Evolutionary conservation across 805 yeast species (phyloP).

Genomic region (Zygosaccharomyces rouxii): DNA sequence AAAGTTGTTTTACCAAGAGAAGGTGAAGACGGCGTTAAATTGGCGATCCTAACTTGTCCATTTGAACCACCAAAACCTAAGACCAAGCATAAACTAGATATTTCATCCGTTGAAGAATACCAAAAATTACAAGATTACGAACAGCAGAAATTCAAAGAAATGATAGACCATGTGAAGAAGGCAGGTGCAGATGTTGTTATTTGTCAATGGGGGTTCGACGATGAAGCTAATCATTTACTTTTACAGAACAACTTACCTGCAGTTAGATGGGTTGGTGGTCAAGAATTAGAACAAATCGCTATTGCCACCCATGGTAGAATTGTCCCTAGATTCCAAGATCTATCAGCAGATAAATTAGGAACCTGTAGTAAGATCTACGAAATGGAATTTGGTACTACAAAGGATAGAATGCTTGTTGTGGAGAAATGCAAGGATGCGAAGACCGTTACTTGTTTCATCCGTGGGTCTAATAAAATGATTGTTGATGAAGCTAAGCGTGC

Average conservation of each 20-base stretch:
- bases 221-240: constrained; percentile 92
- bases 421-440: constrained; percentile 83
- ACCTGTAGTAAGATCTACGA: constrained; percentile 81
- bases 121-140: constrained; percentile 87
- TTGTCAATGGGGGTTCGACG: constrained; percentile 99
- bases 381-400: constrained; percentile 91
- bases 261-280: constrained; percentile 98
- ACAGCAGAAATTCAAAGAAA: constrained; percentile 81
- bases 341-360: constrained; percentile 77
- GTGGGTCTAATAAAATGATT: constrained; percentile 97
- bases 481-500: constrained; percentile 97
- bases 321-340: constrained; percentile 95
- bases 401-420: constrained; percentile 91
- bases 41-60: constrained; percentile 96
- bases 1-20: constrained; percentile 46
- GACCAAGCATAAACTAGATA: constrained; percentile 95
- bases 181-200: constrained; percentile 95
- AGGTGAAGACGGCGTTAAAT: constrained; percentile 58
- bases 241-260: constrained; percentile 88
- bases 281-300: constrained; percentile 91
- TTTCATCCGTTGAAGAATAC: constrained; percentile 90
- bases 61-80: constrained; percentile 99
- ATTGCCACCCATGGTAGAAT: constrained; percentile 97
- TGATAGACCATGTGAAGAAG: constrained; percentile 80
- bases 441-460: constrained; percentile 86